These are phyloP conservation scores for Rosa multiflora DNA, from an alignment of 306 rosid species.

Conservation along the genomic window DNA sequence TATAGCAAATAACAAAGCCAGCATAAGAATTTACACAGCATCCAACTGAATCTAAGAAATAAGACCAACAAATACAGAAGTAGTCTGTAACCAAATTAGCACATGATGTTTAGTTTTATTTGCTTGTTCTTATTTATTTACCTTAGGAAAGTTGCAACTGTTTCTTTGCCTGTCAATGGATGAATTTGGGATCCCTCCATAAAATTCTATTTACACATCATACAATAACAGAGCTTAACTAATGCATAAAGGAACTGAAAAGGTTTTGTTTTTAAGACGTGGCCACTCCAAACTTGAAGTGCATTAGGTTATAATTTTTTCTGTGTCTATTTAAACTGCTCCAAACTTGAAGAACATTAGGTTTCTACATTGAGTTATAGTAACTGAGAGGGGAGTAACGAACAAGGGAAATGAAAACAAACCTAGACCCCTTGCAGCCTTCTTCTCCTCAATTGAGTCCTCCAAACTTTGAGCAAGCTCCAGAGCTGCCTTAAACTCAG, in stretches of 20 bases:
- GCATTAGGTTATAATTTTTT: not conserved
- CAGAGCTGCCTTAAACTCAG: constrained; percentile 72
- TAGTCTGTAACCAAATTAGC: not conserved
- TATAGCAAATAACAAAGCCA: not conserved
- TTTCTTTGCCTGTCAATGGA: not conserved
- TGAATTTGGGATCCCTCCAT: not conserved
- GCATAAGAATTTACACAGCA: not conserved
- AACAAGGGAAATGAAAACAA: constrained; percentile 27
- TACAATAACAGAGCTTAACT: not conserved
- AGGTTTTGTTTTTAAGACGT: not conserved
- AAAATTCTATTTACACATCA: not conserved
- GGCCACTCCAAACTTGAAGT: not conserved
- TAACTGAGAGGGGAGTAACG: constrained; percentile 2
- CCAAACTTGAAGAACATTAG: not conserved
- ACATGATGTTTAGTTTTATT: not conserved
- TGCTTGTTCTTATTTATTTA: not conserved
- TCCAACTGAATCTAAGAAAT: not conserved
- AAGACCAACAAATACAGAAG: not conserved
- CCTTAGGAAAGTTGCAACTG: not conserved
- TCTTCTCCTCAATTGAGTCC: constrained; percentile 89
- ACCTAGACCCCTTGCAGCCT: constrained; percentile 98
- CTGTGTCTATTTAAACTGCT: not conserved
- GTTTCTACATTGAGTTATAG: not conserved
- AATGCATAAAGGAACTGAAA: not conserved
- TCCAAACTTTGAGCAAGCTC: constrained; percentile 68